Percentiles rank a stretch among this genome's conserved stretches.
Evolutionary conservation across 2,329 filamentous ascomycete species (phyloP).

Genomic region (Trichocomaceae sp.): DNA sequence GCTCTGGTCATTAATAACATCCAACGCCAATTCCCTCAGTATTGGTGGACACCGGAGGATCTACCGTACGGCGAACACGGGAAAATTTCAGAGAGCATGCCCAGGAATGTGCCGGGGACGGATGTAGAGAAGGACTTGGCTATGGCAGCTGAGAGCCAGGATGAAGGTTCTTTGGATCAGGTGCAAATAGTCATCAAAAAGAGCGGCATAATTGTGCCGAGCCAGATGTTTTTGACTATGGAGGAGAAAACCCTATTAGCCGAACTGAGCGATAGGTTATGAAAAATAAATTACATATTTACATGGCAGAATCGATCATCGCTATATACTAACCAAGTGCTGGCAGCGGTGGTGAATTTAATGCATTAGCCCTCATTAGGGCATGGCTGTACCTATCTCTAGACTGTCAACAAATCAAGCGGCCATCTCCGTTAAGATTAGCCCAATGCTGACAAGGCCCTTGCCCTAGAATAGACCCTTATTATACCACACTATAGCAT

Average conservation of each 20-base stretch:
- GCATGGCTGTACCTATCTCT: too few relatives aligned
- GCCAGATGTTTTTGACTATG: constrained; percentile 27
- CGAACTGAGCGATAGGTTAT: constrained; percentile 29
- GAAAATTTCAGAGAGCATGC: neutral
- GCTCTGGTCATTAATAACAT: constrained; percentile 65
- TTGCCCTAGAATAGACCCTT: too few relatives aligned
- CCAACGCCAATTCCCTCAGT: constrained; percentile 58
- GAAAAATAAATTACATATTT: constrained; percentile 20
- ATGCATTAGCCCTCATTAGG: too few relatives aligned
- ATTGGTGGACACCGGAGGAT: constrained; percentile 53
- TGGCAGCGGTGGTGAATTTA: too few relatives aligned
- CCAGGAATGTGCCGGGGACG: neutral
- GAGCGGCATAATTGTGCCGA: constrained; percentile 27
- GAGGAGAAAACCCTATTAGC: constrained; percentile 29
- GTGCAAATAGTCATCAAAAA: constrained; percentile 25
- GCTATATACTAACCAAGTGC: too few relatives aligned
- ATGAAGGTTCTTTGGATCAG: constrained; percentile 15
- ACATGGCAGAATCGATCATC: too few relatives aligned
- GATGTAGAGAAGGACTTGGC: constrained; percentile 6
- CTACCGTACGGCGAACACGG: constrained; percentile 15
- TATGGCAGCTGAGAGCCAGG: neutral
- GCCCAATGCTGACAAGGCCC: too few relatives aligned
- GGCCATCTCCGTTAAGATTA: too few relatives aligned
- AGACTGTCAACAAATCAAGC: too few relatives aligned
- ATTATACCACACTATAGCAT: too few relatives aligned